phyloP scores from a whole-genome alignment of 306 rosid species.

The Vigna angularis region DNA sequence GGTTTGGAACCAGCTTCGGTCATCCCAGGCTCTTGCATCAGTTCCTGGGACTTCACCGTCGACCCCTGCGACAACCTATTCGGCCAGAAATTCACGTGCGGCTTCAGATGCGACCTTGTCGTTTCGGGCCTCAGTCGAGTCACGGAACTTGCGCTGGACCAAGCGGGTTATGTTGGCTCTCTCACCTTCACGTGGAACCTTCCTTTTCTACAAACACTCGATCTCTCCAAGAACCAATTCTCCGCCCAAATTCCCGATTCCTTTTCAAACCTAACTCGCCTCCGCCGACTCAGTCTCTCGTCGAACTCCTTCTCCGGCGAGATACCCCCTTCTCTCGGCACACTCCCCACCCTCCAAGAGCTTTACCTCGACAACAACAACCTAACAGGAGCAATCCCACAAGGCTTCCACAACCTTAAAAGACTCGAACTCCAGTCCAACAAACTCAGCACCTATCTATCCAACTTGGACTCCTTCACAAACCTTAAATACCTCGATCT shows the following conservation, averaged over 20 bases:
- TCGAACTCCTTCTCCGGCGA: conserved; percentile 69
- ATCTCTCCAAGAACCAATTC: conserved; percentile 72
- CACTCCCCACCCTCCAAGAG: conserved; percentile 65
- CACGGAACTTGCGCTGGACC: conserved; percentile 88
- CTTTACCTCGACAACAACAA: conserved; percentile 74
- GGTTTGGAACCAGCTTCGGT: conserved; percentile 55
- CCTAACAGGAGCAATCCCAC: conserved; percentile 66
- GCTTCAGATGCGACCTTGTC: conserved; percentile 72
- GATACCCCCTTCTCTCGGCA: conserved; percentile 61
- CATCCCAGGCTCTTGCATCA: conserved; percentile 66
- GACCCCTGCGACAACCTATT: conserved; percentile 89
- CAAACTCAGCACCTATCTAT: conserved; percentile 58
- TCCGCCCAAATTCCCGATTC: conserved; percentile 67
- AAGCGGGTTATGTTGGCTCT: conserved; percentile 75
- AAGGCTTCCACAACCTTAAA: conserved; percentile 51
- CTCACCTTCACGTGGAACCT: conserved; percentile 61
- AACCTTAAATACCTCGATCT: conserved; percentile 65
- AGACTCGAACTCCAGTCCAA: conserved; percentile 75
- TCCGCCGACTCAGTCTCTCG: conserved; percentile 70
- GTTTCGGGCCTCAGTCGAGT: conserved; percentile 60
- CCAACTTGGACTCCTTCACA: conserved; percentile 51
- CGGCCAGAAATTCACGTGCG: conserved; percentile 74
- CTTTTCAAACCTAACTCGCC: conserved; percentile 64
- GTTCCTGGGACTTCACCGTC: conserved; percentile 75
- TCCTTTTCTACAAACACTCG: conserved; percentile 73